Percentiles rank a stretch among this genome's conserved stretches.
Conservation (phyloP, 805 yeast species). For the Schwanniomyces polymorphus region DNA sequence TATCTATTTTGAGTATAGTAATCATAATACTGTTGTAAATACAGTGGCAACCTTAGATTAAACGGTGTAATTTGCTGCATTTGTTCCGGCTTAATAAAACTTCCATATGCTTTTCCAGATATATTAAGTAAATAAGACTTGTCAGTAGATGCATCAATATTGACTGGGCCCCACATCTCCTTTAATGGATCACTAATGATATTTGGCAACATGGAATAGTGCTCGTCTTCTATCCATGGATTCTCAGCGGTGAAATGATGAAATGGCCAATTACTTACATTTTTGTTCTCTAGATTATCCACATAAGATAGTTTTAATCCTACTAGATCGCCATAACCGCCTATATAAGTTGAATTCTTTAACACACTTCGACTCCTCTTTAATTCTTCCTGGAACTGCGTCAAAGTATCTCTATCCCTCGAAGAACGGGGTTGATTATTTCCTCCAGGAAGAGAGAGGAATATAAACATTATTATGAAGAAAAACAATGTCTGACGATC, state of each 20-base stretch:
- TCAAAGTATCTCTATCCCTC: constrained; percentile 24
- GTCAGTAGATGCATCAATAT: constrained; percentile 8
- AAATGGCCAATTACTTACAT: constrained; percentile 58
- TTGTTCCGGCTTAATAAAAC: constrained; percentile 16
- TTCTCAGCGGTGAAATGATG: constrained; percentile 43
- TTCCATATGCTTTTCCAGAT: constrained; percentile 35
- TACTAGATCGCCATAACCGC: constrained; percentile 70
- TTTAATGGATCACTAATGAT: constrained; percentile 48
- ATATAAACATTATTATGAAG: constrained; percentile 34
- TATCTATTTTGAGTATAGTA: constrained; percentile 20
- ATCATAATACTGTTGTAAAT: constrained; percentile 29
- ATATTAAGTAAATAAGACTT: constrained; percentile 34
- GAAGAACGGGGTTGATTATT: constrained; percentile 26
- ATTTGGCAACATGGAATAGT: constrained; percentile 61
- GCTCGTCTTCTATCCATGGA: constrained; percentile 48
- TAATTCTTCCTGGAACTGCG: constrained; percentile 22
- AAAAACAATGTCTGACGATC: constrained; percentile 37
- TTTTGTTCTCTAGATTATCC: constrained; percentile 50
- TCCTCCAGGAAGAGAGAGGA: constrained; percentile 30
- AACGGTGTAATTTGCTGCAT: constrained; percentile 11
- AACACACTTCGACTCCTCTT: constrained; percentile 21
- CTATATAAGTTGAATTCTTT: constrained; percentile 39
- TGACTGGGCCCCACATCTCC: constrained; percentile 50
- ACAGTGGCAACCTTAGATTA: constrained; percentile 21
- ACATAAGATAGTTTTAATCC: constrained; percentile 69